Percentiles rank a stretch among this genome's conserved stretches.
Conservation (phyloP, 176 grass and related monocot genomes). For the Musa itinerans region DNA sequence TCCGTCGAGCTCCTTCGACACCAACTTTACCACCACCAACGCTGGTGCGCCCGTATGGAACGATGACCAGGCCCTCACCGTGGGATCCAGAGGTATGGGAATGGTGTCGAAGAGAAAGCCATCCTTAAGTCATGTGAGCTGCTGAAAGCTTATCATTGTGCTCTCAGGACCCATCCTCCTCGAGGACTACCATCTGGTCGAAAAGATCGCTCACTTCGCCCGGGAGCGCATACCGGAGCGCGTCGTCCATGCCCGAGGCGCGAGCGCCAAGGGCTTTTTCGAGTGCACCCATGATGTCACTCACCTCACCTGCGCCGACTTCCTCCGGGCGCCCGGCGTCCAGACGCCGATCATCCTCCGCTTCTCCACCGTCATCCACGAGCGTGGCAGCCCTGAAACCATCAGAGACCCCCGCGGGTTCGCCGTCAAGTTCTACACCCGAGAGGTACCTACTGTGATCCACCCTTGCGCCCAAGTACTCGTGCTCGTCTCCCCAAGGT, state of each 20-base stretch:
- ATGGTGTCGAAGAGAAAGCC: too few species aligned
- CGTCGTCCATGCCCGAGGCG: slow-evolving; percentile 74
- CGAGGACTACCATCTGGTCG: slow-evolving; percentile 80
- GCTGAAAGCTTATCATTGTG: not conserved
- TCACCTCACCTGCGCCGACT: slow-evolving; percentile 69
- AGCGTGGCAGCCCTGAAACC: slow-evolving; percentile 73
- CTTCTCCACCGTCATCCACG: slow-evolving; percentile 94
- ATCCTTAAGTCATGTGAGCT: not conserved
- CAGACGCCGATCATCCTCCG: slow-evolving; percentile 62
- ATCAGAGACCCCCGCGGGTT: slow-evolving; percentile 89
- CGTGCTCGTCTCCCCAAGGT: too few species aligned
- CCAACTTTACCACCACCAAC: slow-evolving; percentile 68
- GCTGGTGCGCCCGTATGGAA: slow-evolving; percentile 75
- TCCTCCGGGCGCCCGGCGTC: slow-evolving; percentile 51
- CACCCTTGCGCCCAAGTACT: too few species aligned
- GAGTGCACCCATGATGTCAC: slow-evolving; percentile 71
- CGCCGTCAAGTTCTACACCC: slow-evolving; percentile 92
- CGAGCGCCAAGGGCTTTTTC: slow-evolving; percentile 82
- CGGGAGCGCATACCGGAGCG: slow-evolving; percentile 88
- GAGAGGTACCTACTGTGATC: slow-evolving; percentile 27
- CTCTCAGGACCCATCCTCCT: slow-evolving; percentile 50
- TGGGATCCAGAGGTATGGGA: slow-evolving; percentile 38
- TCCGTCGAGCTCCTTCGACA: slow-evolving; percentile 66
- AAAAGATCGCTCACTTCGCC: slow-evolving; percentile 77
- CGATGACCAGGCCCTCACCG: slow-evolving; percentile 85